phyloP scores from a whole-genome alignment of 805 yeast species.

The Priceomyces castillae region DNA sequence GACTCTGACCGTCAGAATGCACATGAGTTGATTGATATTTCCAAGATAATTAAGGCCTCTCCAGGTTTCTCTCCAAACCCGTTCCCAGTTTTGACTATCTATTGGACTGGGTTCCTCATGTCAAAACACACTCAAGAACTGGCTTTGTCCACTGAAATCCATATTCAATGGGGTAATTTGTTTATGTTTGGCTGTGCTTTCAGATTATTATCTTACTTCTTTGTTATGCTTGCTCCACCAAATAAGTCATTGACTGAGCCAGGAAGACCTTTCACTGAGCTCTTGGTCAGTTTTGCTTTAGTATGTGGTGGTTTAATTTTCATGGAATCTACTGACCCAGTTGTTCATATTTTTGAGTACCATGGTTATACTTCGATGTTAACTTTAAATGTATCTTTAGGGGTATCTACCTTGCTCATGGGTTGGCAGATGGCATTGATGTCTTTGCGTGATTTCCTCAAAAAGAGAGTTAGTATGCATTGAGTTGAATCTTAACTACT shows the following conservation, averaged over 20 bases:
- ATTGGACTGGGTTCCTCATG: slow-evolving; percentile 96
- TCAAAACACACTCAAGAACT: slow-evolving; percentile 91
- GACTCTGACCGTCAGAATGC: not conserved
- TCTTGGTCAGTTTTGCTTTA: slow-evolving; percentile 73
- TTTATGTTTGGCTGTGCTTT: slow-evolving; percentile 79
- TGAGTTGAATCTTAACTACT: slow-evolving; percentile 52
- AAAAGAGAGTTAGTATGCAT: slow-evolving; percentile 8
- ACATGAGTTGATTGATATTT: not conserved
- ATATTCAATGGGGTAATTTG: slow-evolving; percentile 89
- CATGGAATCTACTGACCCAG: slow-evolving; percentile 88
- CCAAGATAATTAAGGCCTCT: slow-evolving; percentile 31
- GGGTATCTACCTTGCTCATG: slow-evolving; percentile 75
- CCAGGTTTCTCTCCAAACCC: slow-evolving; percentile 92
- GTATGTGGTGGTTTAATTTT: slow-evolving; percentile 88
- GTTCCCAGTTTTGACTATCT: slow-evolving; percentile 87
- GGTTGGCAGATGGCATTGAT: slow-evolving; percentile 80
- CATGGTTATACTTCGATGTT: slow-evolving; percentile 83
- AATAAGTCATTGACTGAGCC: slow-evolving; percentile 30
- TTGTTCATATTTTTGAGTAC: slow-evolving; percentile 72
- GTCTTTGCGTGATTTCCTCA: slow-evolving; percentile 54
- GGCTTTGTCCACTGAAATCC: slow-evolving; percentile 70
- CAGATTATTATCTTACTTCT: slow-evolving; percentile 63
- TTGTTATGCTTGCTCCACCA: slow-evolving; percentile 39
- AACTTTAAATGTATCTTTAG: slow-evolving; percentile 82
- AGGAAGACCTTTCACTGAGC: slow-evolving; percentile 78